These are phyloP conservation scores for Fusarium piperis DNA, from an alignment of 2,329 filamentous ascomycete species.

Conservation along the genomic window DNA sequence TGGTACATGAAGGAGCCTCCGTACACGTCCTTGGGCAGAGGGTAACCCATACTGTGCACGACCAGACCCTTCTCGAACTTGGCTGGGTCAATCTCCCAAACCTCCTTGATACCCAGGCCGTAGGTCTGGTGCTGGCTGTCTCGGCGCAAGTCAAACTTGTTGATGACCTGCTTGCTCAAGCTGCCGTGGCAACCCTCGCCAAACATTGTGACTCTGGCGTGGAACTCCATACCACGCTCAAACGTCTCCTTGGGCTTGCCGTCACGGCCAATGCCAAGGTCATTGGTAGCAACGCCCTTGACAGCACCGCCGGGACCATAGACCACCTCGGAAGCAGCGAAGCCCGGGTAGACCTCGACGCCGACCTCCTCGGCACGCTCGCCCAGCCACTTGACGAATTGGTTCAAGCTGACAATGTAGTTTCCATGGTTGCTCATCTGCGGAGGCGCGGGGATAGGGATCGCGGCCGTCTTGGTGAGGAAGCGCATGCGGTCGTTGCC, in stretches of 20 bases:
- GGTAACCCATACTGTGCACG: conserved; percentile 92
- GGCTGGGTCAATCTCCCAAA: conserved; percentile 94
- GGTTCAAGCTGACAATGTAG: conserved; percentile 95
- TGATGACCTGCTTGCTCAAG: conserved; percentile 92
- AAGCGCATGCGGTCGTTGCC: conserved; percentile 91
- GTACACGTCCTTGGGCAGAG: conserved; percentile 87
- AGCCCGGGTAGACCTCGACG: conserved; percentile 95
- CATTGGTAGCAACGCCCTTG: conserved; percentile 94
- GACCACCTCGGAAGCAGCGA: conserved; percentile 91
- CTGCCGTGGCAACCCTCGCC: conserved; percentile 96
- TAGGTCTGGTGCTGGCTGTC: conserved; percentile 97
- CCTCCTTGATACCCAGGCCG: conserved; percentile 92
- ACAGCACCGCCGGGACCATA: conserved; percentile 90
- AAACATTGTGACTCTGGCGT: conserved; percentile 89
- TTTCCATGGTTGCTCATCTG: conserved; percentile 99
- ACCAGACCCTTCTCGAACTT: conserved; percentile 91
- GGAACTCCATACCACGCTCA: conserved; percentile 98
- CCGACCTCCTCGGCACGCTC: conserved; percentile 96
- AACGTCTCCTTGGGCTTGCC: conserved; percentile 90
- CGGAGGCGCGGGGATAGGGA: conserved; percentile 87
- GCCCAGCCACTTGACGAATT: conserved; percentile 94
- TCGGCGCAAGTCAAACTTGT: conserved; percentile 89
- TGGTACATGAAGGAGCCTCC: conserved; percentile 99
- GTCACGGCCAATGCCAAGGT: conserved; percentile 83
- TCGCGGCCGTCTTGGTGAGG: conserved; percentile 80